Evolutionary conservation across 306 rosid species (phyloP), one percentile per base, ranked within the genome.

Genomic region (Prunus campanulata): DNA sequence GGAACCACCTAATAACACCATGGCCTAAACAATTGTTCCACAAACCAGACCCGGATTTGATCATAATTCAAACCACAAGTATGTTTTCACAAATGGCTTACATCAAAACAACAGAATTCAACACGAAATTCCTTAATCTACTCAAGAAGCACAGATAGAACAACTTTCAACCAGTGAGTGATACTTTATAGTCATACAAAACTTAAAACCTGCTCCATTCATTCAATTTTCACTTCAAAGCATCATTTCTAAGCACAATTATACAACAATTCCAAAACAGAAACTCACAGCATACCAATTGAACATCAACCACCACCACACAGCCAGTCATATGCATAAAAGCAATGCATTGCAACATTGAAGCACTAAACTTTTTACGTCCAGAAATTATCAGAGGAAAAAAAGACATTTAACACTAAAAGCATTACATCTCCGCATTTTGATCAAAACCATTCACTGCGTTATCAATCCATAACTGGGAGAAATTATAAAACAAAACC

Each of bases 271-370:
- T 39, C 44, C 9, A 39, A 0, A 24, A 25, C 29, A 60, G 6
- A 4, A 8, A 60, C 25, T 1, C 6, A 29, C 11, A 27, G 7
- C 19, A 29, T 22, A 62, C 15, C 44, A 35, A 35, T 0, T 6
- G 10, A 65, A 35, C 12, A 63, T 30, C 14, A 32, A 30, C 24
- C 70, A 10, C 18, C 6, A 15, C 69, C 25, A 15, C 44, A 65
- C 15, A 65, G 35, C 5, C 6, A 9, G 2, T 65, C 70, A 19
- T 2, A 15, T 8, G 25, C 70, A n/a, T 9, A 65, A 10, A 35
- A 49, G 20, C 39, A 65, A 35, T 48, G 51, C 76, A 77, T 69
- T 66, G 62, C 57, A 19, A 69, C 68, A 68, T 76, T 12, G 68
- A 39, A 56, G n/a, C 68, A 25, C 3, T 3, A 27, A 13, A 50